Conservation (phyloP, 2,329 filamentous ascomycete genomes). For the Monosporascus sp. region DNA sequence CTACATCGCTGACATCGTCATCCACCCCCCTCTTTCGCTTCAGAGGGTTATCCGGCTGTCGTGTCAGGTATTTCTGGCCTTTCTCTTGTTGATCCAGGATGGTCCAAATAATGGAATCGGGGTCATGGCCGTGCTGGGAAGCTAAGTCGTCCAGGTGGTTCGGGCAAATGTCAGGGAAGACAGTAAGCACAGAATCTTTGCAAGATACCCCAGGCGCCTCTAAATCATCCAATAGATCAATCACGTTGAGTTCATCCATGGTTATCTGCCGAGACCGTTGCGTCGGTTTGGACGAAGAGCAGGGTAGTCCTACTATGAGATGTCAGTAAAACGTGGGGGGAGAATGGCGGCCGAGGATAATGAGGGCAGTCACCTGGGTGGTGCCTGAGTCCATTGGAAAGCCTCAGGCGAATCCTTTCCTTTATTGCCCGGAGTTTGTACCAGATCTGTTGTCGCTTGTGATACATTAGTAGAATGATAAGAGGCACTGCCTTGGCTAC, state of each 20-base stretch:
- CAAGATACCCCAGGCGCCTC: constrained; percentile 15
- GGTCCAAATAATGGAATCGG: constrained; percentile 27
- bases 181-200: constrained; percentile 21
- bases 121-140: constrained; percentile 20
- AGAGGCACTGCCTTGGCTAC: background rate
- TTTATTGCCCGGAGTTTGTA: background rate
- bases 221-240: background rate
- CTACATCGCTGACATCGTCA: constrained; percentile 13
- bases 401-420: background rate
- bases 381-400: background rate
- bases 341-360: too few relatives aligned
- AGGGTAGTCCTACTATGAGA: background rate
- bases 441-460: background rate
- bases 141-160: constrained; percentile 29
- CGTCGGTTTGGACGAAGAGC: background rate
- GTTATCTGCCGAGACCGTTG: background rate
- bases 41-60: constrained; percentile 9
- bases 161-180: constrained; percentile 44
- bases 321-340: background rate
- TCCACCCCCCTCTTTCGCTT: constrained; percentile 38
- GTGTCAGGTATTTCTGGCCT: constrained; percentile 32
- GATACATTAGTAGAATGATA: background rate
- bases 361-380: background rate
- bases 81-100: constrained; percentile 37
- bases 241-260: constrained; percentile 1